These are phyloP conservation scores for Sporothrix curviconia DNA, from an alignment of 2,329 filamentous ascomycete genomes.

Conservation along the genomic window DNA sequence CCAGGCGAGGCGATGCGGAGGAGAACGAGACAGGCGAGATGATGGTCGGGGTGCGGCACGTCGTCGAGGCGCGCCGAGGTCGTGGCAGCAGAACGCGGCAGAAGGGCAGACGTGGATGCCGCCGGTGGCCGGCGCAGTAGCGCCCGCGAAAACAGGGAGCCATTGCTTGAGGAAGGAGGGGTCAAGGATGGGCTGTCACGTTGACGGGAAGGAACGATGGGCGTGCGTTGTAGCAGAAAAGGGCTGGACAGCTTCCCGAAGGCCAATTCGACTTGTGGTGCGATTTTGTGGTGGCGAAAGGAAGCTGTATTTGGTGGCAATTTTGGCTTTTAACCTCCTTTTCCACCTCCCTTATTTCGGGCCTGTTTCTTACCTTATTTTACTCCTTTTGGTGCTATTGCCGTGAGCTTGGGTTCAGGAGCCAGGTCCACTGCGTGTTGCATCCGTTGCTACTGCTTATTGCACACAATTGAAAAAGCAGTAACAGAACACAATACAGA, in stretches of 20 bases:
- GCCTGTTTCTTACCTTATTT: not conserved
- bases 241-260: not conserved
- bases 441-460: no score
- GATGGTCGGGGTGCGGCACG: not conserved
- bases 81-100: not conserved
- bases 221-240: not conserved
- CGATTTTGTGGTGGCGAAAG: not conserved
- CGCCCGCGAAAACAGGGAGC: constrained; percentile 12
- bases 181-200: not conserved
- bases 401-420: not conserved
- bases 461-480: no score
- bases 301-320: constrained; percentile 4
- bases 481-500: no score
- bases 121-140: constrained; percentile 10
- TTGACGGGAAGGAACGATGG: not conserved
- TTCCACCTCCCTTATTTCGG: no score
- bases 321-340: not conserved
- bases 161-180: not conserved
- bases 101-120: not conserved
- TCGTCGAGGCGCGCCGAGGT: no score
- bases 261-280: no score
- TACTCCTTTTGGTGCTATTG: not conserved
- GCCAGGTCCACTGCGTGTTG: no score
- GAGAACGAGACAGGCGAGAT: not conserved
- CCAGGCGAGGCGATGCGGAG: not conserved